Evolutionary conservation across 23 red algal species (phyloP).

Genomic region (Chondrus crispus): DNA sequence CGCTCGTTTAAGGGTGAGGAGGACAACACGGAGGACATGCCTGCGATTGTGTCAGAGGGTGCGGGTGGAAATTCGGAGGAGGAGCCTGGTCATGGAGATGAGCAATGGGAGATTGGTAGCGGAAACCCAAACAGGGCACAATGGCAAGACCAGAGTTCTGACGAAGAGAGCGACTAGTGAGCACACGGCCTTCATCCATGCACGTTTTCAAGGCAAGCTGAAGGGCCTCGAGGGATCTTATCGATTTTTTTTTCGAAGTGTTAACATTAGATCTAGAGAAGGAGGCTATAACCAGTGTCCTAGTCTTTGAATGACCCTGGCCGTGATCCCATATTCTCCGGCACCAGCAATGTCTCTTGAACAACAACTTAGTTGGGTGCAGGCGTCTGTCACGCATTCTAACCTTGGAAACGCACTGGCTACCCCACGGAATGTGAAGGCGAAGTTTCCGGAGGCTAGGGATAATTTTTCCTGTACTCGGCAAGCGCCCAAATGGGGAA

Average conservation of each 20-base stretch:
- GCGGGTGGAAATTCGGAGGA: neutral
- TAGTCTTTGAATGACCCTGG: too few species aligned
- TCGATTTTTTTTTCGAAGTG: too few species aligned
- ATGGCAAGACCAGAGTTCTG: slow-evolving; percentile 20
- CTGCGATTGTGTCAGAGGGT: neutral
- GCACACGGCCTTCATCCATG: too few species aligned
- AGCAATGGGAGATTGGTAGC: slow-evolving; percentile 22
- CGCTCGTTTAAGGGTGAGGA: neutral
- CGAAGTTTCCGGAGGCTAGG: neutral
- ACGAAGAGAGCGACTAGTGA: neutral
- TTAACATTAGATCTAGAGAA: too few species aligned
- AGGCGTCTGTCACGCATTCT: too few species aligned
- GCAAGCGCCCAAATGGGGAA: slow-evolving; percentile 94
- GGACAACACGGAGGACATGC: neutral
- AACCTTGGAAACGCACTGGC: too few species aligned
- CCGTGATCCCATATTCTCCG: too few species aligned
- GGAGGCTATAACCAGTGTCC: too few species aligned
- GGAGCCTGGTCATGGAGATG: neutral
- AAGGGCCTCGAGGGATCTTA: too few species aligned
- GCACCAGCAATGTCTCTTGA: too few species aligned
- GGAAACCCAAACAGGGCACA: slow-evolving; percentile 40
- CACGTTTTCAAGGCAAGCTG: too few species aligned
- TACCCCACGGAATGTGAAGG: neutral
- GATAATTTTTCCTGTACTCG: slow-evolving; percentile 57
- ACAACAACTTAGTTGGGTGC: too few species aligned